Base-by-base conservation (phyloP, 257 asterid genomes). In the Echium plantagineum region DNA sequence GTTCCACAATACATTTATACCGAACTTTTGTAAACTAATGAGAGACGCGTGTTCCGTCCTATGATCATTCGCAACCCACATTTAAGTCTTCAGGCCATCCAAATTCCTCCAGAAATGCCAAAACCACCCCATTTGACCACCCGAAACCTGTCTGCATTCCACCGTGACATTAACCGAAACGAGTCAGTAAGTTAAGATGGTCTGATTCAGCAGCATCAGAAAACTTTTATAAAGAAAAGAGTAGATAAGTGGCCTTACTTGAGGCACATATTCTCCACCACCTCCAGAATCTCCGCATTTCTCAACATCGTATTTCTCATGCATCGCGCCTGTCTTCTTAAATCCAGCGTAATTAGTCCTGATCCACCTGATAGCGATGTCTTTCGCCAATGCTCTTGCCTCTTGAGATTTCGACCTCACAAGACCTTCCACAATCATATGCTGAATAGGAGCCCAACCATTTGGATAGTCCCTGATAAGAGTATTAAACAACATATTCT, bases 371-470 rank as follows among this genome's bases (percentile, higher is more conserved):
- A 67, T 66, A 8, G 81, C 96, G 63, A 86, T 81, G 46, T 84
- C 85, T 53, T 73, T 18, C 4, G 94, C 96, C 58, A 89, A 49
- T 5, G 56, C 55, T 71, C 49, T 72, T 19, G 87, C 94, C 61
- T 75, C 65, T 59, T 75, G 61, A 5, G 83, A 79, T 46, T 81
- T 78, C 0, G 87, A 82, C 60, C 52, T 80, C 12, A 60, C 74
- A 9, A 89, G 85, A 52, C 97, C 99, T 74, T 93, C 96, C 9
- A 75, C 85, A 15, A 86, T 93, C 82, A 93, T 74, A 89, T 93
- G 96, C 49, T 93, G 96, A 49, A 89, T 72, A 0, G 99, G 99
- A 0, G 97, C 91, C 97, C 99, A 93, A 22, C 99, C 97, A 63
- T 93, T 93, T 2, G 99, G 99, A 69, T 72, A 86, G 64, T 93